phyloP scores from a whole-genome alignment of 176 grass and related monocot species.

The Stipa capillata region DNA sequence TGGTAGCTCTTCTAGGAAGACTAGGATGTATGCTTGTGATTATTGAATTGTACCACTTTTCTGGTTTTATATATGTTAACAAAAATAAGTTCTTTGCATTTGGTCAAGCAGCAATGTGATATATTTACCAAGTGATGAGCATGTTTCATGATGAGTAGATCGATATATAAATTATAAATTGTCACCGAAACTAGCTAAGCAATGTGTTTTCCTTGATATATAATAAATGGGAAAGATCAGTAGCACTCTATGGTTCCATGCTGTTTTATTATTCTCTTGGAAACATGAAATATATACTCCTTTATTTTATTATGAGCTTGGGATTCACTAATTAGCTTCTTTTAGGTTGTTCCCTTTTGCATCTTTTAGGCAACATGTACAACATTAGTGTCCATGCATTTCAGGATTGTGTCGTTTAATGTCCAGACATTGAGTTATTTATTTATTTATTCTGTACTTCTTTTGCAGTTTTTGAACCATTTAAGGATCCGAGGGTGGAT shows the following conservation, averaged over 20 bases:
- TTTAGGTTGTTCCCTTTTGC: too few relatives aligned
- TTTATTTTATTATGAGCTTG: too few relatives aligned
- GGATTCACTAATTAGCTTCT: too few relatives aligned
- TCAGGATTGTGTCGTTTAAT: neutral
- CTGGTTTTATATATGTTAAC: neutral
- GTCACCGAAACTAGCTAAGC: neutral
- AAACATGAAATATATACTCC: neutral
- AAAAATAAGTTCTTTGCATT: too few relatives aligned
- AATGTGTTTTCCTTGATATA: neutral
- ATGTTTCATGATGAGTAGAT: neutral
- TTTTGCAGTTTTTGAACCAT: conserved; percentile 91
- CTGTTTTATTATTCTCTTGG: neutral
- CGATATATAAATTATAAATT: neutral
- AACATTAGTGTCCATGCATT: neutral
- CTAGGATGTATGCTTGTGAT: neutral
- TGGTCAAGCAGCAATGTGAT: neutral
- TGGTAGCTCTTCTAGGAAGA: neutral
- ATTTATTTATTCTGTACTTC: neutral
- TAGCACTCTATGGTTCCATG: too few relatives aligned
- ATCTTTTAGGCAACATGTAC: neutral
- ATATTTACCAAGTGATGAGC: neutral
- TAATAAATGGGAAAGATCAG: neutral
- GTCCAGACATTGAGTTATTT: too few relatives aligned
- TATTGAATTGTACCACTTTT: neutral
- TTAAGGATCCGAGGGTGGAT: conserved; percentile 85